Evolutionary conservation across 345 rosid species (phyloP), one percentile per base, ranked within the genome.

Genomic region (Boechera divaricarpa): DNA sequence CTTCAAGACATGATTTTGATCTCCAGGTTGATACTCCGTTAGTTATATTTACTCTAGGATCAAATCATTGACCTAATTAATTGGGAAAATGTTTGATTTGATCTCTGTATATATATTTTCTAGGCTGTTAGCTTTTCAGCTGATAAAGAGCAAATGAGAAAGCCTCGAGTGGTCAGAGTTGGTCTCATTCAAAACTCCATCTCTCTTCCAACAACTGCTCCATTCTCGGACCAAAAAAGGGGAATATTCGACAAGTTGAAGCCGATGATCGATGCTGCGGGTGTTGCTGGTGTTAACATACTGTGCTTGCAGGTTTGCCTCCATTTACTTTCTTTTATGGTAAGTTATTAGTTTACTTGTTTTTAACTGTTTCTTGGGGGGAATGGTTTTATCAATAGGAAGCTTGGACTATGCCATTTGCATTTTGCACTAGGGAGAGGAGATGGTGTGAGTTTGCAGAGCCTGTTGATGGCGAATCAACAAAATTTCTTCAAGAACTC

Each of bases 351-450:
- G 53, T 59, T 49, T 31, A 44, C 35, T 4, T 54, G 42, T 39
- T 7, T 13, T 16, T 68, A 35, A 60, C 47, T 36, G 26, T 15
- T 71, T 42, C 31, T 52, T 28, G 47, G 6, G 56, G 16, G 66
- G 18, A 33, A 55, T 10, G 33, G 41, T 26, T 61, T 69, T 5
- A 49, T 66, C 11, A 45, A 16, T 21, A 94, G 98, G 98, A 95
- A 88, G 98, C 98, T 67, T 95, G 98, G 98, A 92, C 73, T 53
- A 92, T 92, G 97, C 98, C 99, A 4, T 95, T 92, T 85, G 98
- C 97, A 57, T 95, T 92, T 62, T 95, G 99, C 69, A 90, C 99
- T 2, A 77, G 99, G 74, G 99, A 95, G 87, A 92, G 87, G 88
- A 89, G 84, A 63, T 95, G 97, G 98, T 92, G 98, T 77, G 97